These are phyloP conservation scores for Pseudonitzschia multiseries DNA, from an alignment of 108 stramenopile genomes.

Conservation along the genomic window DNA sequence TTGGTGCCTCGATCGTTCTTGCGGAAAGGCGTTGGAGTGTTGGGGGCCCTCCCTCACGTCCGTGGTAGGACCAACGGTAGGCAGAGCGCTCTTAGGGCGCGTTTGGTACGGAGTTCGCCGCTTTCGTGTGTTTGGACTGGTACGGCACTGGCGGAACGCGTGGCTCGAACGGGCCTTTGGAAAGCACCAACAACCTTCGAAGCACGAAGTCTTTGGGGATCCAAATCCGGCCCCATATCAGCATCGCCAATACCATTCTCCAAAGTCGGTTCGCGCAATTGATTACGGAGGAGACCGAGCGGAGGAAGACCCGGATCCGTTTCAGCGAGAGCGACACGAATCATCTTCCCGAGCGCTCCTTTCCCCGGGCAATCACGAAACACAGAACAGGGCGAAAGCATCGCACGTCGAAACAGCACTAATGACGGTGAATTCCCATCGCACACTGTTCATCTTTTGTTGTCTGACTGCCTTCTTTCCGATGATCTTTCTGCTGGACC, in stretches of 20 bases:
- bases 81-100: constrained; percentile 40
- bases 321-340: not conserved
- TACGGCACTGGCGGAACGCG: constrained; percentile 83
- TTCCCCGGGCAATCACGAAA: not conserved
- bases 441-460: constrained; percentile 51
- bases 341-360: too few relatives aligned
- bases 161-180: constrained; percentile 67
- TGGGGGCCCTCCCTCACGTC: constrained; percentile 25
- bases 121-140: constrained; percentile 75
- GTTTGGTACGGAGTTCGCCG: constrained; percentile 44
- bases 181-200: constrained; percentile 8
- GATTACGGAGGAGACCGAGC: not conserved
- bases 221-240: not conserved
- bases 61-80: constrained; percentile 27
- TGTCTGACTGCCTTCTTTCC: constrained; percentile 41
- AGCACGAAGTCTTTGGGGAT: not conserved
- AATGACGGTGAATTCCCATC: constrained; percentile 69
- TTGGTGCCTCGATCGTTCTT: not conserved
- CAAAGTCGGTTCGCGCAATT: not conserved
- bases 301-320: not conserved
- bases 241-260: not conserved
- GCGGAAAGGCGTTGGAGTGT: too few relatives aligned
- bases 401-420: constrained; percentile 85
- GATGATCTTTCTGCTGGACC: constrained; percentile 46
- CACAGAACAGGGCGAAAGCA: constrained; percentile 21